phyloP scores from a whole-genome alignment of 805 yeast species.

The Yamadazyma phyllophila region DNA sequence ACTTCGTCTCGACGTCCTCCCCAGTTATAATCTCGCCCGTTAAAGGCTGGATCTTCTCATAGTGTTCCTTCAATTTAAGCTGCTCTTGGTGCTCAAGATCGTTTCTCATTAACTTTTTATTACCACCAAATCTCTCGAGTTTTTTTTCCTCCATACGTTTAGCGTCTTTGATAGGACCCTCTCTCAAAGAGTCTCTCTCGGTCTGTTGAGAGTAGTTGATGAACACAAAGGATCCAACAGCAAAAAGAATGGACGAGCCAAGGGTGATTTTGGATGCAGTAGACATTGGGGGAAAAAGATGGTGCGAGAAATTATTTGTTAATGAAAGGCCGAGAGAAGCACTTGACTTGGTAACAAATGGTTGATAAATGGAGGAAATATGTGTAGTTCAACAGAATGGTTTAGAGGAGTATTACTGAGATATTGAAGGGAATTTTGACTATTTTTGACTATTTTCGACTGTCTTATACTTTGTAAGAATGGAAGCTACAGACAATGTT shows the following conservation, averaged over 20 bases:
- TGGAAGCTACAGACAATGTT: too few species aligned
- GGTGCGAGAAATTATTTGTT: background rate
- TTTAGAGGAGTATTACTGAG: too few species aligned
- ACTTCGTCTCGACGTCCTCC: conserved; percentile 14
- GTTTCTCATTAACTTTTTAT: conserved; percentile 49
- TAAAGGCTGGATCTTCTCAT: conserved; percentile 62
- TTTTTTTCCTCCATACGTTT: conserved; percentile 53
- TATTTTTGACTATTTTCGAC: too few species aligned
- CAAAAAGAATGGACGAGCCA: conserved; percentile 52
- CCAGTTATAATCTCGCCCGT: conserved; percentile 34
- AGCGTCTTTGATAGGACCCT: conserved; percentile 85
- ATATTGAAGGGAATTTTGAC: too few species aligned
- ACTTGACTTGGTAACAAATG: too few species aligned
- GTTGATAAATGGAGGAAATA: too few species aligned
- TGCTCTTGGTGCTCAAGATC: conserved; percentile 66
- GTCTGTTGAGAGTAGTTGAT: conserved; percentile 68
- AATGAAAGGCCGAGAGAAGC: too few species aligned
- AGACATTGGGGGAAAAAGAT: conserved; percentile 50
- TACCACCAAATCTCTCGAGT: conserved; percentile 16
- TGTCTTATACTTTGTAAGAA: too few species aligned
- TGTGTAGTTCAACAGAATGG: too few species aligned
- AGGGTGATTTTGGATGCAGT: conserved; percentile 76
- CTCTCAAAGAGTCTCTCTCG: conserved; percentile 70
- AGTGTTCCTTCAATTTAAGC: conserved; percentile 54
- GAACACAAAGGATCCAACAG: conserved; percentile 60